Conservation (phyloP, 768 basidiomycete species). For the Porphyrellus cyaneotinctus region DNA sequence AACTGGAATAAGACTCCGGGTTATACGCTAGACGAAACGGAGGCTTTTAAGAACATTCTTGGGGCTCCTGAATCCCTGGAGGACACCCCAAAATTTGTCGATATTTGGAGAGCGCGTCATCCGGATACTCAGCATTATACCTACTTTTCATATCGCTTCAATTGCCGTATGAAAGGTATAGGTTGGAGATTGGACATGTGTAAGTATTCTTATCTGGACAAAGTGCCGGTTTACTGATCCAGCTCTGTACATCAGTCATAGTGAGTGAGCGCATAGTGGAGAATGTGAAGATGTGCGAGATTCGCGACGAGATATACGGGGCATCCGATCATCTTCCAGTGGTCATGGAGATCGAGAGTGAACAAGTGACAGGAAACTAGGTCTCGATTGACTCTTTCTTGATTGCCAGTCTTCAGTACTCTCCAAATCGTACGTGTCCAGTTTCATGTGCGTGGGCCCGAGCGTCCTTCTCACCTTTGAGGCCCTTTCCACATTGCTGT, state of each 20-base stretch:
- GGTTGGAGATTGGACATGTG: constrained; percentile 90
- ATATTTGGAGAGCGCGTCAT: constrained; percentile 74
- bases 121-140: constrained; percentile 72
- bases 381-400: not conserved
- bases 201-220: constrained; percentile 34
- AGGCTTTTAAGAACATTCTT: constrained; percentile 67
- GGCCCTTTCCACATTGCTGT: constrained; percentile 74
- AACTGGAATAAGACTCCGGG: constrained; percentile 91
- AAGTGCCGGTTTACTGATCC: not conserved
- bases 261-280: constrained; percentile 64
- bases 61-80: constrained; percentile 40
- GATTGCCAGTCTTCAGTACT: constrained; percentile 54
- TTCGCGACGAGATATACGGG: constrained; percentile 79
- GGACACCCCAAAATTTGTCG: constrained; percentile 54
- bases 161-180: constrained; percentile 72
- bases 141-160: constrained; percentile 82
- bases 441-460: constrained; percentile 83
- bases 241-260: constrained; percentile 49
- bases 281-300: constrained; percentile 77
- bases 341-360: constrained; percentile 65
- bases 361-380: constrained; percentile 25
- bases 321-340: constrained; percentile 86
- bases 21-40: constrained; percentile 79
- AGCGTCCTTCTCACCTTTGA: constrained; percentile 94
- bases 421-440: constrained; percentile 81